Base-by-base conservation (phyloP, 495 filamentous ascomycete species). In the Xylaria telfairii region DNA sequence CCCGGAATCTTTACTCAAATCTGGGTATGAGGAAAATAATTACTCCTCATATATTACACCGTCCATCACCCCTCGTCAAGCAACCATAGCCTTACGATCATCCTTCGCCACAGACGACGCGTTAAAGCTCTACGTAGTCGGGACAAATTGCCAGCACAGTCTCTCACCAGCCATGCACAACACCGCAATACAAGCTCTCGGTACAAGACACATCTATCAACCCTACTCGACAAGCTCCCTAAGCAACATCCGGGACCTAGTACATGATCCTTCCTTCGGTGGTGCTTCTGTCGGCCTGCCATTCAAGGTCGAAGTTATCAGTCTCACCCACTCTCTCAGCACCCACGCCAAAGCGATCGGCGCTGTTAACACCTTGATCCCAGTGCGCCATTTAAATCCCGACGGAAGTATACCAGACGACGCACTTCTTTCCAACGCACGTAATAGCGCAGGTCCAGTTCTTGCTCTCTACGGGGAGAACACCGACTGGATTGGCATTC, bases 151-250 rank as follows among this genome's bases (percentile, higher is more conserved):
- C 6, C 82, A 86, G 56, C 92, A 92, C 79, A 92, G 89, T 81
- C 78, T 93, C 67, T 92, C 90, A 1, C 91, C 92, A 0, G 88
- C 87, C 0, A 94, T 93, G 91, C 90, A 93, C 76, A 92, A 91
- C 67, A 90, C 90, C 4, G 91, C 91, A 12, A 88, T 90, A 74
- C 80, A 83, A 54, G 87, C 87, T 42, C 92, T 87, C 71, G 91
- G 91, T 8, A 86, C 93, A 79, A 84, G 83, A 34, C 90, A 94
- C 72, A 82, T 84, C 32, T 93, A 91, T 75, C 81, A 83, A 37
- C 89, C 88, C 12, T 85, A 88, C 54, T 87, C 90, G 19, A 87
- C 88, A 2, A 80, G 84, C 10, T 88, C 87, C 0, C 83, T 93
- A 4, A 84, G 88, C 28, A 84, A 84, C 15, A 75, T 94, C 24